Conservation (phyloP, 2,329 filamentous ascomycete species). For the Phialophora chinensis region DNA sequence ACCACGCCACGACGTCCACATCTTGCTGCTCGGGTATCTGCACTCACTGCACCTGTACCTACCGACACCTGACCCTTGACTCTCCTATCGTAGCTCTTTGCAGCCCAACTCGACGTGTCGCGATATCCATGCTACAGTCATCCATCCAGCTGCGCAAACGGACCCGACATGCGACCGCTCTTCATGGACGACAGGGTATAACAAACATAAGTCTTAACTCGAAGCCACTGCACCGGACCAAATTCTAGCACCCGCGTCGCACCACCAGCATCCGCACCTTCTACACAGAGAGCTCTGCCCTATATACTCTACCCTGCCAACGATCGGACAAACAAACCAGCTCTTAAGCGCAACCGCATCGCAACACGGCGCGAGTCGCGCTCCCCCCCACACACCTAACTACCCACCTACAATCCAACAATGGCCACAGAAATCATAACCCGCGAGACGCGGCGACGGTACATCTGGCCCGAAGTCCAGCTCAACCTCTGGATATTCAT, state of each 20-base stretch:
- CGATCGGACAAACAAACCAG: background rate
- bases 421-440: constrained; percentile 44
- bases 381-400: no score
- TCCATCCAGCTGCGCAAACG: background rate
- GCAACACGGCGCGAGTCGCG: background rate
- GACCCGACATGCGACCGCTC: background rate
- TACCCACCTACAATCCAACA: constrained; percentile 24
- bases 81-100: constrained; percentile 1
- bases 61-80: constrained; percentile 1
- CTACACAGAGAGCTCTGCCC: background rate
- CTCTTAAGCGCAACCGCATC: background rate
- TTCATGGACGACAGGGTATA: constrained; percentile 7
- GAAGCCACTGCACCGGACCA: background rate
- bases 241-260: background rate
- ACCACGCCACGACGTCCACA: constrained; percentile 23
- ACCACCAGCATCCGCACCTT: background rate
- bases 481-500: constrained; percentile 70
- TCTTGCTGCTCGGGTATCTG: constrained; percentile 3
- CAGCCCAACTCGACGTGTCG: constrained; percentile 16
- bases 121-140: constrained; percentile 1
- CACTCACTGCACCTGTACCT: background rate
- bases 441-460: constrained; percentile 51
- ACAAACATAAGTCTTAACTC: background rate
- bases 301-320: background rate
- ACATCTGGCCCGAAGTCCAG: constrained; percentile 70